phyloP scores from a whole-genome alignment of 225 moss, liverwort and hornwort genomes.

The Pleurozium schreberi region DNA sequence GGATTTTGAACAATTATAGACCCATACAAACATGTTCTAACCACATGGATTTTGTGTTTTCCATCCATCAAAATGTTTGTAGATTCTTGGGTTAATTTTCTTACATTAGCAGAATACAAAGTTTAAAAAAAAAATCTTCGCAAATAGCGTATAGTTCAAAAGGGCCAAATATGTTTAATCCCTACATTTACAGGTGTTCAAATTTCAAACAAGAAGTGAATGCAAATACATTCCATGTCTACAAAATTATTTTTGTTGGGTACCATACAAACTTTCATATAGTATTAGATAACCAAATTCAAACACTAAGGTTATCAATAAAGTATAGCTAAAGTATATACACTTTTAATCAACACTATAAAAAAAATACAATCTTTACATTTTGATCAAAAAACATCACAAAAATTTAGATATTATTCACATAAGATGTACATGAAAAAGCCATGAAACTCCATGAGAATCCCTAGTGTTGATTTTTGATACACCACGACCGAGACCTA shows the following conservation, averaged over 20 bases:
- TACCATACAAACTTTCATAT: background rate
- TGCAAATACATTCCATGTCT: too few species aligned
- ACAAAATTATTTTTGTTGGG: accelerated
- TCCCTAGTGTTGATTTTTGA: background rate
- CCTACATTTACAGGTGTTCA: too few species aligned
- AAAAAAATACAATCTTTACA: background rate
- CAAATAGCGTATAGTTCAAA: background rate
- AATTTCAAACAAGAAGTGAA: too few species aligned
- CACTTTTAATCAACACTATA: accelerated
- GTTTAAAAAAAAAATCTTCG: too few species aligned
- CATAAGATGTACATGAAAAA: background rate
- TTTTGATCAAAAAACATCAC: background rate
- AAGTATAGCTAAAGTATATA: too few species aligned
- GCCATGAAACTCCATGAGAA: accelerated
- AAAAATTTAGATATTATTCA: background rate
- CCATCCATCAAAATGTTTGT: background rate
- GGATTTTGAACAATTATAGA: background rate
- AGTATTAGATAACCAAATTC: background rate
- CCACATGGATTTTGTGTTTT: background rate
- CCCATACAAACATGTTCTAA: background rate
- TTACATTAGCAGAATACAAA: accelerated
- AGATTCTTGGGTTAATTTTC: background rate
- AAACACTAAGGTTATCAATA: background rate
- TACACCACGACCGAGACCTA: too few species aligned
- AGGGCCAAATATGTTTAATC: background rate